Conservation (phyloP, 2,329 filamentous ascomycete species). For the Venturia effusa region DNA sequence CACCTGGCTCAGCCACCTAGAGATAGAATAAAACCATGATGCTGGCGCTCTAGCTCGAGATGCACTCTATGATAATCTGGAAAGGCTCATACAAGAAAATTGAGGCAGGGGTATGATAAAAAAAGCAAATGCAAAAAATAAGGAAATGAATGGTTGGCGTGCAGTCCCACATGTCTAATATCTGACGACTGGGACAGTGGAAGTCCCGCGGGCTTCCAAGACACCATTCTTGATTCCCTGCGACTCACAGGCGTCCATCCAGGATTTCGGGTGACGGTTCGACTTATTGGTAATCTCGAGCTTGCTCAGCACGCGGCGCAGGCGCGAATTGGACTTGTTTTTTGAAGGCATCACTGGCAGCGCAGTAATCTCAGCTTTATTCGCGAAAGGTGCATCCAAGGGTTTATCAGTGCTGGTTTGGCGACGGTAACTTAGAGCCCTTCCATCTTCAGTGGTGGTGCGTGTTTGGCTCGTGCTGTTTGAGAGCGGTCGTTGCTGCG, state of each 20-base stretch:
- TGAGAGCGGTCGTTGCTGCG: not conserved
- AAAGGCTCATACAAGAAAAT: not conserved
- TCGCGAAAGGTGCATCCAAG: not conserved
- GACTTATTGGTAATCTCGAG: conserved; percentile 5
- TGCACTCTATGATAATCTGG: not conserved
- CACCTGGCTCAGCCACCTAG: not conserved
- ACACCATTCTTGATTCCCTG: conserved; percentile 4
- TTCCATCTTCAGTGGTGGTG: not conserved
- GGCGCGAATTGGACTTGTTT: not conserved
- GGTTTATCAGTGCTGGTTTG: conserved; percentile 6
- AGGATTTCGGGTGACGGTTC: not conserved
- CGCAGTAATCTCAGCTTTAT: conserved; percentile 3
- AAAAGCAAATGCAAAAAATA: not conserved
- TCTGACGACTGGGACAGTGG: conserved; percentile 1
- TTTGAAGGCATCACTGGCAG: conserved; percentile 7
- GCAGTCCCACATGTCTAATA: not conserved
- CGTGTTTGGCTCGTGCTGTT: not conserved
- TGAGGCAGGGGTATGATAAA: not conserved
- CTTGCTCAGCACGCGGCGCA: conserved; percentile 10
- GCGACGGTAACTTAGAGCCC: not conserved
- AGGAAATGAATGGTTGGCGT: not conserved
- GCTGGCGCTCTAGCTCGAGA: not conserved
- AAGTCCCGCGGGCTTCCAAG: not conserved
- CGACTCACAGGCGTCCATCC: conserved; percentile 6
- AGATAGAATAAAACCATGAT: not conserved